Base-by-base conservation (phyloP, 192 early-diverging fungal genomes). In the Entomortierella lignicola region DNA sequence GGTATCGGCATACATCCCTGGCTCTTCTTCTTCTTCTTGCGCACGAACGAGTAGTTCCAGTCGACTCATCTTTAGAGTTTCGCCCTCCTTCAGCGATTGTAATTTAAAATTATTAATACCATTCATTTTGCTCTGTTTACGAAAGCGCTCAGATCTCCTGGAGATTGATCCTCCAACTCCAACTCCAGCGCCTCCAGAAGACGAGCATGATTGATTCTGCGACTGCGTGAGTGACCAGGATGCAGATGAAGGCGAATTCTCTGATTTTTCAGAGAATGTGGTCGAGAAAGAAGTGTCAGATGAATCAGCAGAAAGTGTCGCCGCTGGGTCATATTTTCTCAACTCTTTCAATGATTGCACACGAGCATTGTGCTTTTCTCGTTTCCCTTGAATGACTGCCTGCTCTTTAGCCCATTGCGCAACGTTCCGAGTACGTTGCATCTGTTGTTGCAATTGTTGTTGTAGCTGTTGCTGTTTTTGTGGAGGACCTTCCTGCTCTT, bases 351-450 rank as follows among this genome's bases (percentile, higher is more conserved):
- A 18, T 17, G 72, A 64, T 21, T 41, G 41, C 12, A 31, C n/a
- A 21, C 65, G 66, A 0, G 72, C 64, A 0, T 37, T 39, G 26
- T 59, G 59, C 39, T 58, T 69, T n/a, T 23, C 17, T 4, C 74
- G 59, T 4, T 60, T 60, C 32, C 56, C 60, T 2, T 69, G 66
- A 55, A 77, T 69, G 7, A 34, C 44, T 0, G 66, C 66, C 56
- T 77, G 74, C 13, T 77, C 73, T 12, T 64, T 52, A 2, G 74
- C 74, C 66, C 74, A 77, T 18, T 25, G 63, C 6, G 66, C 66
- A 5, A 77, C 66, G 4, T 32, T 58, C 12, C 32, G 37, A 1
- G 66, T 52, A 8, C 74, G 74, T 27, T 69, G 66, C 1, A 63
- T 5, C 4, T 47, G 44, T 47, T 47, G 15, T 37, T 20, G 54